phyloP scores from a whole-genome alignment of 2,329 filamentous ascomycete genomes.

The Penicillium sp. region DNA sequence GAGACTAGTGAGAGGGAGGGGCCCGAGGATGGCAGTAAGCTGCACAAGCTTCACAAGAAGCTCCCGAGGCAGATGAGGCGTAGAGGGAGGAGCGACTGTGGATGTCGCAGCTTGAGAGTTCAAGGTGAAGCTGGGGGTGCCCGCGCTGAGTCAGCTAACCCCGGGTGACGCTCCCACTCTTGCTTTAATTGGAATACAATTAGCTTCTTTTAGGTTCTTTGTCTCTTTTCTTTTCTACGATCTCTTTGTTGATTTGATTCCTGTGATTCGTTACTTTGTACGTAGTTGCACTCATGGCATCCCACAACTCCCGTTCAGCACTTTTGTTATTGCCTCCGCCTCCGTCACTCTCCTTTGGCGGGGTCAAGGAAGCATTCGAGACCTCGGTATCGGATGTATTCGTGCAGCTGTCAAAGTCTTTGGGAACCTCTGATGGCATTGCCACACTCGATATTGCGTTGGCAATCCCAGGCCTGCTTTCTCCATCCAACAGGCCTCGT shows the following conservation, averaged over 20 bases:
- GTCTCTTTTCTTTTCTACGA: not conserved
- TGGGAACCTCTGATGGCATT: constrained; percentile 32
- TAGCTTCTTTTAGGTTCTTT: not conserved
- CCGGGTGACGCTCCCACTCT: constrained; percentile 3
- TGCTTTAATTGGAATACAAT: constrained; percentile 2
- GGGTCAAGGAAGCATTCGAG: constrained; percentile 61
- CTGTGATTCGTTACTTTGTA: not conserved
- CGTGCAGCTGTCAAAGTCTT: constrained; percentile 45
- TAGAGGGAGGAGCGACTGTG: not conserved
- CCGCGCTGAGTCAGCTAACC: constrained; percentile 16
- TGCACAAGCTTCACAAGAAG: constrained; percentile 34
- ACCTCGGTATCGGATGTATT: constrained; percentile 59
- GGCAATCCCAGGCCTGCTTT: constrained; percentile 61
- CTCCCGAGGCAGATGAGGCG: constrained; percentile 2
- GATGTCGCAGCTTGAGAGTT: constrained; percentile 6
- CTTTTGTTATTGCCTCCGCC: constrained; percentile 67
- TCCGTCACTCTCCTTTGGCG: constrained; percentile 51
- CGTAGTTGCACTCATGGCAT: constrained; percentile 23
- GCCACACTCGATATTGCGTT: constrained; percentile 61
- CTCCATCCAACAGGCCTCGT: constrained; percentile 51
- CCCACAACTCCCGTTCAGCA: constrained; percentile 26
- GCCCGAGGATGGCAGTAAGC: constrained; percentile 5
- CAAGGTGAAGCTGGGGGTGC: constrained; percentile 6
- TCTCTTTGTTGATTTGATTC: not conserved
- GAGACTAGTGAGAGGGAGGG: constrained; percentile 1